Evolutionary conservation across 2,329 filamentous ascomycete genomes (phyloP).

Genomic region (Diaporthe citrichinensis): DNA sequence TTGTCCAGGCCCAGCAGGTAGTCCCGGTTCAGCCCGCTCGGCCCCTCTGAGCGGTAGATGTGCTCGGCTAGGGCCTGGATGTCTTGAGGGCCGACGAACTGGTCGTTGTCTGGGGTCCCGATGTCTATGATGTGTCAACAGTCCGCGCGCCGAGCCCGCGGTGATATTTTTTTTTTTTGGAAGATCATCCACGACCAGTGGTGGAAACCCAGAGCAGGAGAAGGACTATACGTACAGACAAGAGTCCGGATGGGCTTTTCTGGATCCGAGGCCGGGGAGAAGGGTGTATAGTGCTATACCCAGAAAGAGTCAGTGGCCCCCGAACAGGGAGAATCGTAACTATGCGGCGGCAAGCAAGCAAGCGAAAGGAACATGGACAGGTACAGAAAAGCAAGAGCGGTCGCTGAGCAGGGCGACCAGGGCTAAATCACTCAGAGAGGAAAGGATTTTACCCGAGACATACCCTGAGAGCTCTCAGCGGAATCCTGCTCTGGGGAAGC

Average conservation of each 20-base stretch:
- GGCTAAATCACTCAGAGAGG: not conserved
- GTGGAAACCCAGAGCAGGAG: not conserved
- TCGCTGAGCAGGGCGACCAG: not conserved
- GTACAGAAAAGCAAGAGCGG: not conserved
- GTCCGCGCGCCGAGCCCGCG: constrained; percentile 39
- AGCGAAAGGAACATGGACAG: not conserved
- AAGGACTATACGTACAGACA: constrained; percentile 19
- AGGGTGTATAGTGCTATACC: constrained; percentile 81
- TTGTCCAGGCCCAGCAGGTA: constrained; percentile 87
- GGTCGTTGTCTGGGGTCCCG: constrained; percentile 91
- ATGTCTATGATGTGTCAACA: constrained; percentile 85
- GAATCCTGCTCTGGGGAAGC: not conserved
- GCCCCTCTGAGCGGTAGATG: constrained; percentile 82
- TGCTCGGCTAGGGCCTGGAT: constrained; percentile 83
- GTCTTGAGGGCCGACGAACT: constrained; percentile 89
- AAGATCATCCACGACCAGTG: not conserved
- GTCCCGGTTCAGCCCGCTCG: constrained; percentile 90
- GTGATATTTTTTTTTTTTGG: not conserved
- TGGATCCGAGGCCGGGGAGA: constrained; percentile 69
- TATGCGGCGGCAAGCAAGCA: not conserved
- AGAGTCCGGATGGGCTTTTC: constrained; percentile 38
- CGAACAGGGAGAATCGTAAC: not conserved
- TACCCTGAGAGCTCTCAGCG: constrained; percentile 29
- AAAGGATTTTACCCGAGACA: constrained; percentile 22
- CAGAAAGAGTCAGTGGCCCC: constrained; percentile 12